Evolutionary conservation across 1,139 yeast genomes (phyloP).

Genomic region (Sugiyamaella neomexicana): DNA sequence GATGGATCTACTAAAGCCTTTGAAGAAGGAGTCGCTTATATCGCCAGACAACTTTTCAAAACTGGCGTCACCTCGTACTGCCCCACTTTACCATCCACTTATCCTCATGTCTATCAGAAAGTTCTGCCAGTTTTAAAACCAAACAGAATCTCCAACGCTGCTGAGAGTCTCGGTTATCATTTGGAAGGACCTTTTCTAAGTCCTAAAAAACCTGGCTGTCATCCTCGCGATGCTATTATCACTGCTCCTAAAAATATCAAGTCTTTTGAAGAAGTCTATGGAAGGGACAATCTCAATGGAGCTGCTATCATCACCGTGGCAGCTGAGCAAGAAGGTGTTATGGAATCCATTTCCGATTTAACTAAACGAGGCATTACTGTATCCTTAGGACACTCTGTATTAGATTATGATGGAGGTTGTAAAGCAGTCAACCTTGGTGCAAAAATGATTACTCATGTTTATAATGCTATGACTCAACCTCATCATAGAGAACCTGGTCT

Average conservation of each 20-base stretch:
- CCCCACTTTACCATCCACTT: slow-evolving; percentile 61
- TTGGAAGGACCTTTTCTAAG: slow-evolving; percentile 65
- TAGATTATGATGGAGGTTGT: slow-evolving; percentile 51
- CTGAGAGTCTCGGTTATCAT: slow-evolving; percentile 64
- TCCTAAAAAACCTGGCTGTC: slow-evolving; percentile 60
- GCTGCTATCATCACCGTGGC: slow-evolving; percentile 61
- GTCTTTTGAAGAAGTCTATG: slow-evolving; percentile 49
- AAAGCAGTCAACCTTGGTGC: slow-evolving; percentile 57
- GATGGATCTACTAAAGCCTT: slow-evolving; percentile 42
- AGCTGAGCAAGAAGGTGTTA: slow-evolving; percentile 58
- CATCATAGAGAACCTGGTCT: slow-evolving; percentile 64
- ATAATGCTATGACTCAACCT: slow-evolving; percentile 69
- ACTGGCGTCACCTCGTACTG: slow-evolving; percentile 63
- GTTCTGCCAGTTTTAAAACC: slow-evolving; percentile 52
- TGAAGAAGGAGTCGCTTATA: slow-evolving; percentile 30
- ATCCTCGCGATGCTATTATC: slow-evolving; percentile 57
- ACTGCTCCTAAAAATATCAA: slow-evolving; percentile 47
- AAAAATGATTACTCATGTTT: slow-evolving; percentile 61
- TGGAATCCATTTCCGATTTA: slow-evolving; percentile 51
- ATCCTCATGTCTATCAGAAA: slow-evolving; percentile 53
- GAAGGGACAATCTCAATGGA: slow-evolving; percentile 47
- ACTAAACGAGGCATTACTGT: slow-evolving; percentile 44
- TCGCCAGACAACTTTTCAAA: slow-evolving; percentile 41
- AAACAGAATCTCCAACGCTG: slow-evolving; percentile 42
- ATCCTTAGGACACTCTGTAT: slow-evolving; percentile 59